Evolutionary conservation across 495 filamentous ascomycete species (phyloP).

Genomic region (Diplogelasinospora grovesii): DNA sequence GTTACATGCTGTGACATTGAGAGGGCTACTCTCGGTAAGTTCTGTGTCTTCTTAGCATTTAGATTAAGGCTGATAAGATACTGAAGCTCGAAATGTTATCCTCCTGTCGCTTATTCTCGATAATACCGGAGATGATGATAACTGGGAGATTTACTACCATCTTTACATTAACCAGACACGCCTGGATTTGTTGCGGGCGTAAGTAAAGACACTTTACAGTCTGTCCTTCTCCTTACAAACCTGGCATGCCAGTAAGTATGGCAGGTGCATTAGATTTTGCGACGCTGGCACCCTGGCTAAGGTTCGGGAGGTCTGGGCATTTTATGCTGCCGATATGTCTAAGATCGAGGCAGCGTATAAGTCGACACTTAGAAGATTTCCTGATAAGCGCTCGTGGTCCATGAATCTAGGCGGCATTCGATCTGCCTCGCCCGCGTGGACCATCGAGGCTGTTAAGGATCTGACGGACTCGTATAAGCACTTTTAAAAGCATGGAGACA

Average conservation of each 20-base stretch:
- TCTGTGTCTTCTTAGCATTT: no score
- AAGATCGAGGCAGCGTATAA: no score
- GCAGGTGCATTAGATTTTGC: conserved; percentile 28
- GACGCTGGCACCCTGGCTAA: conserved; percentile 25
- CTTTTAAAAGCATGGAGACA: no score
- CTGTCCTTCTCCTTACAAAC: conserved; percentile 26
- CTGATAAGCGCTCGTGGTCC: no score
- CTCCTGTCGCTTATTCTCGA: conserved; percentile 42
- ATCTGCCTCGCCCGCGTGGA: no score
- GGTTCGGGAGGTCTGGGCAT: conserved; percentile 29
- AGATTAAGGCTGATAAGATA: no score
- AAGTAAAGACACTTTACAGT: conserved; percentile 32
- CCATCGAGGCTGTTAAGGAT: no score
- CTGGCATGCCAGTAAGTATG: conserved; percentile 34
- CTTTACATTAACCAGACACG: conserved; percentile 35
- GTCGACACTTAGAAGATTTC: no score
- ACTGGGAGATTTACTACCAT: conserved; percentile 54
- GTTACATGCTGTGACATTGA: conserved; percentile 46
- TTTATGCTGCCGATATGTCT: no score
- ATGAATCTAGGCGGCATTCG: no score
- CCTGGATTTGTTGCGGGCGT: conserved; percentile 25
- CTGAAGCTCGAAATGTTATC: conserved; percentile 47
- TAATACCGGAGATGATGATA: conserved; percentile 14
- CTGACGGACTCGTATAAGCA: no score
- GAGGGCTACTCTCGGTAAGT: conserved; percentile 39